phyloP scores from a whole-genome alignment of 2,329 filamentous ascomycete genomes.

The Epichloe amarillans region DNA sequence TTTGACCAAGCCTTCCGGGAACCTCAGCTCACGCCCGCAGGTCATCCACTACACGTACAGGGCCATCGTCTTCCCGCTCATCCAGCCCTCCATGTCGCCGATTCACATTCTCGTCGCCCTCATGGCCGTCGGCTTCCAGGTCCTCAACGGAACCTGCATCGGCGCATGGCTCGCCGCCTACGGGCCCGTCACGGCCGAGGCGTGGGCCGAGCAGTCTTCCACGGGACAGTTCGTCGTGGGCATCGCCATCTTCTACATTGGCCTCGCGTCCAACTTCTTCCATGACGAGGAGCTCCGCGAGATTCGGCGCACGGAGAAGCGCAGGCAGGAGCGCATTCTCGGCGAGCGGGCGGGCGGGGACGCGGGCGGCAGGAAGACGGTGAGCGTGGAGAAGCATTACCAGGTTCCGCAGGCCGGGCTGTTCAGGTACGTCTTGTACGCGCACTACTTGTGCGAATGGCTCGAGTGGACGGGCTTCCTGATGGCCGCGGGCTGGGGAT shows the following conservation, averaged over 20 bases:
- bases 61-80: slow-evolving; percentile 66
- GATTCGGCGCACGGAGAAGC: slow-evolving; percentile 59
- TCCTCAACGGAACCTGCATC: slow-evolving; percentile 65
- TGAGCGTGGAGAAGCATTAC: slow-evolving; percentile 58
- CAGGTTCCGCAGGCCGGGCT: slow-evolving; percentile 72
- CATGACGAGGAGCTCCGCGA: slow-evolving; percentile 84
- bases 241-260: slow-evolving; percentile 60
- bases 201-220: slow-evolving; percentile 30
- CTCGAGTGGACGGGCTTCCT: slow-evolving; percentile 88
- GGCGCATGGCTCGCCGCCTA: slow-evolving; percentile 76
- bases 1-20: background rate
- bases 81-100: slow-evolving; percentile 87
- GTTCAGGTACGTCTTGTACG: slow-evolving; percentile 72
- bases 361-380: slow-evolving; percentile 4
- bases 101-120: slow-evolving; percentile 59
- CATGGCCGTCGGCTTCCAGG: slow-evolving; percentile 58
- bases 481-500: slow-evolving; percentile 54
- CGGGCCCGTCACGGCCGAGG: slow-evolving; percentile 47
- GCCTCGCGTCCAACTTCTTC: slow-evolving; percentile 68
- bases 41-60: slow-evolving; percentile 85
- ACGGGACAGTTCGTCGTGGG: slow-evolving; percentile 44
- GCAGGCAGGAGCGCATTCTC: slow-evolving; percentile 31
- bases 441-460: slow-evolving; percentile 96
- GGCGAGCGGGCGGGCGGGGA: slow-evolving; percentile 27
- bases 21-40: slow-evolving; percentile 19